These are phyloP conservation scores for Sphenostylis stenocarpa DNA, from an alignment of 306 rosid species.

Conservation along the genomic window DNA sequence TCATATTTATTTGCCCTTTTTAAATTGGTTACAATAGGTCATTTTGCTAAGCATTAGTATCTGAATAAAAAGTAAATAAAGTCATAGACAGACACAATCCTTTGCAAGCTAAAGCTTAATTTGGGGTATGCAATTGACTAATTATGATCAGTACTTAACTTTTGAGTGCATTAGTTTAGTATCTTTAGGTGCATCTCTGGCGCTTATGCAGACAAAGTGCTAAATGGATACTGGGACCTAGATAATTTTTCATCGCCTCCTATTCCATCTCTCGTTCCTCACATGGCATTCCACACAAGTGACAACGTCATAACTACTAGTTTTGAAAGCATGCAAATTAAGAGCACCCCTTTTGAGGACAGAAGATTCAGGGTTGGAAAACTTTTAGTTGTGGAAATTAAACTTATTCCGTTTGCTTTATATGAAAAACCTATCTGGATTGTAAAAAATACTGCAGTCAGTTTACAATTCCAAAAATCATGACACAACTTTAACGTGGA, in stretches of 20 bases:
- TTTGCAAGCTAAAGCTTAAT: no score
- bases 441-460: slow-evolving; percentile 1
- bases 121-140: no score
- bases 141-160: no score
- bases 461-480: neutral
- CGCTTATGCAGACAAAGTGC: neutral
- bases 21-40: no score
- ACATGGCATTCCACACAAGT: neutral
- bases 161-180: neutral
- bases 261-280: neutral
- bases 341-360: neutral
- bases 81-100: no score
- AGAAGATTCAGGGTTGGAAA: neutral
- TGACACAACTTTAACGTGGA: slow-evolving; percentile 5
- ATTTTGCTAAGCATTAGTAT: no score
- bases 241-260: neutral
- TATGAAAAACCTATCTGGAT: neutral
- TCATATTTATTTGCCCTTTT: no score
- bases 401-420: neutral
- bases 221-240: neutral
- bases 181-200: neutral
- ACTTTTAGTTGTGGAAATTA: neutral
- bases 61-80: no score
- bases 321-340: neutral
- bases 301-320: neutral